A percentile compares a stretch with the other conserved stretches of the same genome.
Conservation (phyloP, 2,329 filamentous ascomycete genomes). For the Phialophora verrucosa region DNA sequence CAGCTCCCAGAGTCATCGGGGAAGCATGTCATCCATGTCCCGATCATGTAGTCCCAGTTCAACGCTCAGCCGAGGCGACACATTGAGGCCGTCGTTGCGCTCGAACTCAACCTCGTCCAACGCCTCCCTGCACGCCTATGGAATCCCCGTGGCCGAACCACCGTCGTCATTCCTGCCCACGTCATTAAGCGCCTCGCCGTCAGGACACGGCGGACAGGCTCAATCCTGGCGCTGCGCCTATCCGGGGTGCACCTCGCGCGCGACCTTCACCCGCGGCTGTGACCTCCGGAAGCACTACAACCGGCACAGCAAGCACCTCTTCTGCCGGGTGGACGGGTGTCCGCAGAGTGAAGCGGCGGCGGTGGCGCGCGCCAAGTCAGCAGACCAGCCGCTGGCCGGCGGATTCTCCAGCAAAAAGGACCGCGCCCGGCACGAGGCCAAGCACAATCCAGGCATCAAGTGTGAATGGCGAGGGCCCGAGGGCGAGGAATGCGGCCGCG, state of each 20-base stretch:
- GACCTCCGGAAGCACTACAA: slow-evolving; percentile 69
- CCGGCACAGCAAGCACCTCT: slow-evolving; percentile 65
- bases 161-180: slow-evolving; percentile 19
- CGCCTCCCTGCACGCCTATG: slow-evolving; percentile 38
- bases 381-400: slow-evolving; percentile 52
- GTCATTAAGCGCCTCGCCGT: slow-evolving; percentile 7
- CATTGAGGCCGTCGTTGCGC: slow-evolving; percentile 27
- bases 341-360: slow-evolving; percentile 50
- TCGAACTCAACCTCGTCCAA: slow-evolving; percentile 37
- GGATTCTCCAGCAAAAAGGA: slow-evolving; percentile 70
- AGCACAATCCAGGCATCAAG: slow-evolving; percentile 65
- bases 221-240: slow-evolving; percentile 64
- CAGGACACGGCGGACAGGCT: slow-evolving; percentile 10
- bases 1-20: slow-evolving; percentile 28
- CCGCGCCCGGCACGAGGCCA: slow-evolving; percentile 65
- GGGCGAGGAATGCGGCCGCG: slow-evolving; percentile 58
- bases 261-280: slow-evolving; percentile 64
- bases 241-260: slow-evolving; percentile 64
- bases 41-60: slow-evolving; percentile 36
- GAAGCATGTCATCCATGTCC: slow-evolving; percentile 36
- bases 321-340: slow-evolving; percentile 64
- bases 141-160: slow-evolving; percentile 36
- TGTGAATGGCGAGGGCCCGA: slow-evolving; percentile 47
- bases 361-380: slow-evolving; percentile 30
- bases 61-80: slow-evolving; percentile 22